These are phyloP conservation scores for Podospora anserina DNA, from an alignment of 495 filamentous ascomycete species.

Conservation along the genomic window DNA sequence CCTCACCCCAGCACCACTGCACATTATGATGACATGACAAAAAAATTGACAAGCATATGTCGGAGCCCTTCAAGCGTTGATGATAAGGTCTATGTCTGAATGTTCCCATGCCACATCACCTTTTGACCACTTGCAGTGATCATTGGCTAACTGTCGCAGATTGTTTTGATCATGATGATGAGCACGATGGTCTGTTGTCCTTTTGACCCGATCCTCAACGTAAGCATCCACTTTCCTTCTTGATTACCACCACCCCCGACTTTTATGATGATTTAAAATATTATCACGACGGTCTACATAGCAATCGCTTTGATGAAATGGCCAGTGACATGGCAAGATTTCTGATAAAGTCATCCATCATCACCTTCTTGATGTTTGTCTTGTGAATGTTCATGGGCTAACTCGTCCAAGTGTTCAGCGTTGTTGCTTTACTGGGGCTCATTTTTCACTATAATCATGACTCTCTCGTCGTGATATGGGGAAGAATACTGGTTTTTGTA, in stretches of 20 bases:
- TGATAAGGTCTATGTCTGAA: conserved; percentile 50
- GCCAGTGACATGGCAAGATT: conserved; percentile 81
- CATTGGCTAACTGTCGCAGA: conserved; percentile 26
- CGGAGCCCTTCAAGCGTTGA: conserved; percentile 63
- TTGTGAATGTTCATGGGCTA: conserved; percentile 15
- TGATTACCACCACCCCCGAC: conserved; percentile 12
- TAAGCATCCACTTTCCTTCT: conserved; percentile 17
- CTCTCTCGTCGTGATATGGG: neutral
- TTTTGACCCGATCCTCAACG: neutral
- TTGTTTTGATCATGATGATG: neutral
- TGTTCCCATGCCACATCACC: conserved; percentile 31
- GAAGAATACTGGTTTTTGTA: neutral
- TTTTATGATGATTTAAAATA: conserved; percentile 65
- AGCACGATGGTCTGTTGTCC: neutral
- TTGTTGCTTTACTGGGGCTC: neutral
- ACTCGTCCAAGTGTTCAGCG: conserved; percentile 15
- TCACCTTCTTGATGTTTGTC: neutral
- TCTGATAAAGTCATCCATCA: conserved; percentile 50
- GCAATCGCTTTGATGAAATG: conserved; percentile 84
- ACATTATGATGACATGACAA: conserved; percentile 61
- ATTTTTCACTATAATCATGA: neutral
- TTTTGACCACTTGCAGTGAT: conserved; percentile 3
- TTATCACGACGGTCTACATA: conserved; percentile 98
- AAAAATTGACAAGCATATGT: conserved; percentile 86
- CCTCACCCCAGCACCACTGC: conserved; percentile 6